These are phyloP conservation scores for Begonia loranthoides DNA, from an alignment of 306 rosid genomes.

Conservation along the genomic window DNA sequence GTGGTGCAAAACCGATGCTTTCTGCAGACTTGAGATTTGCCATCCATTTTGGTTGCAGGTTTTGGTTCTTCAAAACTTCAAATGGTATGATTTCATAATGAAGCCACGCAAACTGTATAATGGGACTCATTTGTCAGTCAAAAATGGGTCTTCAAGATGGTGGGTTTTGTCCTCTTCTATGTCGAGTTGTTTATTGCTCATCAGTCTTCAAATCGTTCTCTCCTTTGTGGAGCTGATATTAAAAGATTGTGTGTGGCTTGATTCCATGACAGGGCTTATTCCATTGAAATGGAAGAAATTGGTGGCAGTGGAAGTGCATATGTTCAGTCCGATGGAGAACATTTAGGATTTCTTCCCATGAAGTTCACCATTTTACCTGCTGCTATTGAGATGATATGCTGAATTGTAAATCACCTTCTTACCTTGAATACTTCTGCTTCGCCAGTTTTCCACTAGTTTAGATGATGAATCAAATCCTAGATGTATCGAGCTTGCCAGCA, in stretches of 20 bases:
- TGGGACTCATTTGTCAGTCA: slow-evolving; percentile 71
- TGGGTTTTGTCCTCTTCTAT: slow-evolving; percentile 12
- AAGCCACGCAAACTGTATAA: slow-evolving; percentile 62
- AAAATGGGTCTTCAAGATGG: slow-evolving; percentile 76
- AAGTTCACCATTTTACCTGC: slow-evolving; percentile 55
- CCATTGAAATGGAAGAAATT: slow-evolving; percentile 67
- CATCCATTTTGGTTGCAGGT: slow-evolving; percentile 38
- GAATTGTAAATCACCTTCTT: slow-evolving; percentile 9
- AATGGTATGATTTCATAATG: slow-evolving; percentile 80
- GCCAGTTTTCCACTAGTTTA: no score
- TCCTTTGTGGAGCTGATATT: no score
- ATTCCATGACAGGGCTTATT: slow-evolving; percentile 27
- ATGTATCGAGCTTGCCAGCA: no score
- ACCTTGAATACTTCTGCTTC: not conserved
- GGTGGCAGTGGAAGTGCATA: slow-evolving; percentile 39
- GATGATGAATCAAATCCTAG: no score
- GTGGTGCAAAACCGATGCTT: no score
- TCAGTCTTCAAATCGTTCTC: no score
- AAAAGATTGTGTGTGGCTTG: no score
- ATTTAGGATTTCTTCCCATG: slow-evolving; percentile 79
- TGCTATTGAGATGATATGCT: slow-evolving; percentile 84
- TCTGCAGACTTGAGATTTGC: no score
- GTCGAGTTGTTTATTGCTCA: no score
- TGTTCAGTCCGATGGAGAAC: slow-evolving; percentile 90
- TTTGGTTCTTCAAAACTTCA: slow-evolving; percentile 78